Percentiles rank a stretch among this genome's conserved stretches.
phyloP scores from a whole-genome alignment of 2,329 filamentous ascomycete genomes.

The Fusarium ambrosium region DNA sequence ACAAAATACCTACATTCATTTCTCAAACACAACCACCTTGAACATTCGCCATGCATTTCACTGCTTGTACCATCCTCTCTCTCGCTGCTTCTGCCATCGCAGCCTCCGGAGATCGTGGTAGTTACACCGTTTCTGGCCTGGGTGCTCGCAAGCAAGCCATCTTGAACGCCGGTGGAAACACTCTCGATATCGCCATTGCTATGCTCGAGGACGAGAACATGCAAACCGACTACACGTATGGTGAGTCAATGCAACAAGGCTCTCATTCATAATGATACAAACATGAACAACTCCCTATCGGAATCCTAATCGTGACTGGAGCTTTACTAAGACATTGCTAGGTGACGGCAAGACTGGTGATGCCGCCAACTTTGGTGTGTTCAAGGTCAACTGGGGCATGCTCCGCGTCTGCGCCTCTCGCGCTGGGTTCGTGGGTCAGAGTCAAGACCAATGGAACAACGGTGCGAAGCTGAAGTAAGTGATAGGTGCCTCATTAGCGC shows the following conservation, averaged over 20 bases:
- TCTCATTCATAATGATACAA: neutral
- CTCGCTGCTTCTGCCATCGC: neutral
- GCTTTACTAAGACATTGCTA: neutral
- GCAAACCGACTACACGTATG: neutral
- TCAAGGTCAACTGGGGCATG: neutral
- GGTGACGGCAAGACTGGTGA: neutral
- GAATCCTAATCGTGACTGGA: neutral
- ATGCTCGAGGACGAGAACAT: neutral
- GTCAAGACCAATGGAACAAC: neutral
- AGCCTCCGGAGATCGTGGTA: neutral
- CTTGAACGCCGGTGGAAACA: neutral
- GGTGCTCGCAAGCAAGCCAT: neutral
- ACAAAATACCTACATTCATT: neutral
- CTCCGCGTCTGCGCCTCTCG: neutral
- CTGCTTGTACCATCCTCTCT: neutral
- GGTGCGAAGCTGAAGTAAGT: neutral
- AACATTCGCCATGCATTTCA: neutral
- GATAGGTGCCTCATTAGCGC: neutral
- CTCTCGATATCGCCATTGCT: neutral
- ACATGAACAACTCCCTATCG: neutral
- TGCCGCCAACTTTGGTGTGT: neutral
- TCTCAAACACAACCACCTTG: neutral
- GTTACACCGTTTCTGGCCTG: neutral
- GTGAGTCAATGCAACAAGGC: neutral
- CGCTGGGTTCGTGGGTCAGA: neutral